Base-by-base conservation (phyloP, 2,329 filamentous ascomycete genomes). In the Rhynchosporium secalis region DNA sequence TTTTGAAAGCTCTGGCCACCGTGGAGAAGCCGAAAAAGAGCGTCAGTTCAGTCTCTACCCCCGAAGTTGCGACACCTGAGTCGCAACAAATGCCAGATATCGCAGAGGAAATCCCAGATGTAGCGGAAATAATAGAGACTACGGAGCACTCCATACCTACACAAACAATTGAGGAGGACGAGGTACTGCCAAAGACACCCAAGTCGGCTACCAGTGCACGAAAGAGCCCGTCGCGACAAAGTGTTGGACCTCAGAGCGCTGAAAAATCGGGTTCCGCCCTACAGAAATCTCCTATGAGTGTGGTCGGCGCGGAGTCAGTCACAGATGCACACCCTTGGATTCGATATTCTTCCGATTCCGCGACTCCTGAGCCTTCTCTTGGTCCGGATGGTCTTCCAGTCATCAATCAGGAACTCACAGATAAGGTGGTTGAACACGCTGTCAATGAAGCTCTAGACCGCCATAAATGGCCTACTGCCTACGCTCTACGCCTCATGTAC, bases 381-480 rank as follows among this genome's bases (percentile, higher is more conserved):
- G 65, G 61, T 46, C 54, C 60, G 12, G 66, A 71, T 58, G 65
- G 66, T 31, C 58, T 68, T 38, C 58, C 64, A 15, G 48, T 62
- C 28, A 65, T 69, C 43, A 68, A 70, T 54, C 38, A 69, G 28
- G 66, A 68, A 10, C 59, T 61, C n/a, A 77, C 78, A 31, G 82
- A 82, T 68, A 80, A 76, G 69, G 80, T 85, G 33, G 77, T 88
- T 45, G 81, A 85, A 71, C 70, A 75, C 38, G 83, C 84, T n/a
- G 82, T 87, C 36, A 80, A 85, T 9, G 79, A 85, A 69, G 85
- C 85, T 4, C 73, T 88, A 55, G 76, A 78, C 63, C 79, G 83
- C 70, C 78, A 78, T 65, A 82, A 83, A 62, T 87, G 84, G 71
- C 83, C 84, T 59, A 87, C 85, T 8, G 86, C 85, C 2, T 87